phyloP scores from a whole-genome alignment of 169 alveolate species.

The Plasmodium reichenowi region DNA sequence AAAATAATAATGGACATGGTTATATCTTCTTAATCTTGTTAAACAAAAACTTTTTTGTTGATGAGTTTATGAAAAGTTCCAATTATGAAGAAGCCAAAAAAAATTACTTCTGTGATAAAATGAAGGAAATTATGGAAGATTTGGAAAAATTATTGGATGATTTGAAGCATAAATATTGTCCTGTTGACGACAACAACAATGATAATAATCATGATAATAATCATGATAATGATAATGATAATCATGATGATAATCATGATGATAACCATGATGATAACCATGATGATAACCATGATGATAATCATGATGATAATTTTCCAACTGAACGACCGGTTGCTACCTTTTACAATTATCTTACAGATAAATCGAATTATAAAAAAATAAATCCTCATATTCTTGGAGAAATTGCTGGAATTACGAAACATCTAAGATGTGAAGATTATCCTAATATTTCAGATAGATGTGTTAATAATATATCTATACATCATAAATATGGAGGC shows the following conservation, averaged over 20 bases:
- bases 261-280: too few species aligned
- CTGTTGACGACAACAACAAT: slow-evolving; percentile 5
- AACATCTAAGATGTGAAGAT: slow-evolving; percentile 44
- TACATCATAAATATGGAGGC: slow-evolving; percentile 71
- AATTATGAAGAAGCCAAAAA: slow-evolving; percentile 19
- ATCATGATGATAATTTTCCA: too few species aligned
- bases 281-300: too few species aligned
- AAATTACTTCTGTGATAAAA: slow-evolving; percentile 1
- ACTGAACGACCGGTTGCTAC: slow-evolving; percentile 9
- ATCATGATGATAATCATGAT: too few species aligned
- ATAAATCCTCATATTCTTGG: slow-evolving; percentile 64
- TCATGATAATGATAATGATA: too few species aligned
- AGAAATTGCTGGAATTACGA: slow-evolving; percentile 64
- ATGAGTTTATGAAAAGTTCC: slow-evolving; percentile 24
- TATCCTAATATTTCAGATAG: neutral
- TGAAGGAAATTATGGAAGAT: slow-evolving; percentile 17
- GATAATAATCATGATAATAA: too few species aligned
- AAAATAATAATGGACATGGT: slow-evolving; percentile 19
- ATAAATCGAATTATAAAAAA: slow-evolving; percentile 22
- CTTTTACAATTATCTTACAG: slow-evolving; percentile 22
- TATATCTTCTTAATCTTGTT: slow-evolving; percentile 32
- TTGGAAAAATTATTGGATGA: slow-evolving; percentile 6
- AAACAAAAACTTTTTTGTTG: slow-evolving; percentile 36
- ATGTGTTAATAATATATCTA: slow-evolving; percentile 36
- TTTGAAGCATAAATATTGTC: slow-evolving; percentile 11